These are phyloP conservation scores for Vicia sativa DNA, from an alignment of 306 rosid species.

Conservation along the genomic window DNA sequence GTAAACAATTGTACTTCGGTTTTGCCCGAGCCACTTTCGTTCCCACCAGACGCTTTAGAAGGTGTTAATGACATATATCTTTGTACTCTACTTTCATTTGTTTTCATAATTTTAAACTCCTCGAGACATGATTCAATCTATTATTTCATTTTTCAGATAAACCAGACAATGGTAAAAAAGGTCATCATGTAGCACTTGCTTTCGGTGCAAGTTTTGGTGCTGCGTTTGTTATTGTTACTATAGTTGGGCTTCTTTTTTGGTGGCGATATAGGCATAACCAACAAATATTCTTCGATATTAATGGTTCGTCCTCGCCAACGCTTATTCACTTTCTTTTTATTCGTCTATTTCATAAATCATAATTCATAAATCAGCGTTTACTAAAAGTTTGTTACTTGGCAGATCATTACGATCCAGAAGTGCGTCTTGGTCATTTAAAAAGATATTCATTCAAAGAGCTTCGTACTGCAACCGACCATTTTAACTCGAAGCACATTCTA, in stretches of 20 bases:
- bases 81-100: not conserved
- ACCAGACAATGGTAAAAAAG: constrained; percentile 55
- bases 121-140: constrained; percentile 35
- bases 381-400: constrained; percentile 37
- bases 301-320: constrained; percentile 55
- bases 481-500: constrained; percentile 85
- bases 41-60: constrained; percentile 67
- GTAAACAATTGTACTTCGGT: constrained; percentile 75
- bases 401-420: constrained; percentile 98
- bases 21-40: constrained; percentile 89
- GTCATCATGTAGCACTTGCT: constrained; percentile 74
- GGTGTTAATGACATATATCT: constrained; percentile 49
- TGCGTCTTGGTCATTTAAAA: constrained; percentile 88
- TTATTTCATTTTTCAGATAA: constrained; percentile 55
- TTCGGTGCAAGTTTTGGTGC: constrained; percentile 87
- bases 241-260: constrained; percentile 74
- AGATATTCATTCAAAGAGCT: constrained; percentile 94
- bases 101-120: constrained; percentile 17
- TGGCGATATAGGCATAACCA: constrained; percentile 87
- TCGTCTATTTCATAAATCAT: constrained; percentile 23
- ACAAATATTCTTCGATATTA: constrained; percentile 96
- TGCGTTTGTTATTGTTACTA: constrained; percentile 59
- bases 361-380: constrained; percentile 26
- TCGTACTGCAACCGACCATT: constrained; percentile 92
- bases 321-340: not conserved